Conservation (phyloP, 164 flowering plant genomes). For the Magnolia sinica region DNA sequence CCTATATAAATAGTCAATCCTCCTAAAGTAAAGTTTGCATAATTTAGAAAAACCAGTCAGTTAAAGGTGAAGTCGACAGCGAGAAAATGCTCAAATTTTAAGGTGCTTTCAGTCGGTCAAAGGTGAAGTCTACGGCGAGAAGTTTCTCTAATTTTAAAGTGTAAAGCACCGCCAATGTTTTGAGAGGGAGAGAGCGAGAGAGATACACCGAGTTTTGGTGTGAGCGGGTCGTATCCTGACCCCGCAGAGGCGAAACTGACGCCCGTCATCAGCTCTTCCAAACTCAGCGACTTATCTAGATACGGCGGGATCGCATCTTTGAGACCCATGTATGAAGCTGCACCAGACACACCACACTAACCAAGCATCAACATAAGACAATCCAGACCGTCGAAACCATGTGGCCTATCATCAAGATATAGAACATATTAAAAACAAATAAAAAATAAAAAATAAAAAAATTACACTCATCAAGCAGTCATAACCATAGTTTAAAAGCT, state of each 20-base stretch:
- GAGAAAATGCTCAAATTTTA: no score
- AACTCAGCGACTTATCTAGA: constrained; percentile 50
- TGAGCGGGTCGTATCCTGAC: constrained; percentile 57
- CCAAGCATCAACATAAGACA: not conserved
- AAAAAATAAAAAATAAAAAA: no score
- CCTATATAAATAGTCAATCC: no score
- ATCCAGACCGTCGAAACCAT: not conserved
- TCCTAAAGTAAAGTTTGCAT: no score
- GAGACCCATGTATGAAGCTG: constrained; percentile 60
- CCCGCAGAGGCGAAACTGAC: constrained; percentile 86
- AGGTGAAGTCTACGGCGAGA: no score
- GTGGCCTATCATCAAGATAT: not conserved
- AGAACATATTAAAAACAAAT: no score
- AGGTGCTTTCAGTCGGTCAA: no score
- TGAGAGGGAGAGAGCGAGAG: constrained; percentile 3
- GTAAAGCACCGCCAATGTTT: no score
- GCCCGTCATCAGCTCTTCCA: constrained; percentile 57
- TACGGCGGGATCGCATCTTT: constrained; percentile 65
- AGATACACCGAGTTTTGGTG: constrained; percentile 22
- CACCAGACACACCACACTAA: not conserved
- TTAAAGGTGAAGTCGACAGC: not conserved
- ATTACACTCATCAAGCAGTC: no score
- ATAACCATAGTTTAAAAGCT: no score
- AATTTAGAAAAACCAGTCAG: no score
- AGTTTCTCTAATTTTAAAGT: no score